These are phyloP conservation scores for Mucor saturninus DNA, from an alignment of 371 early-diverging fungal species.

Conservation along the genomic window DNA sequence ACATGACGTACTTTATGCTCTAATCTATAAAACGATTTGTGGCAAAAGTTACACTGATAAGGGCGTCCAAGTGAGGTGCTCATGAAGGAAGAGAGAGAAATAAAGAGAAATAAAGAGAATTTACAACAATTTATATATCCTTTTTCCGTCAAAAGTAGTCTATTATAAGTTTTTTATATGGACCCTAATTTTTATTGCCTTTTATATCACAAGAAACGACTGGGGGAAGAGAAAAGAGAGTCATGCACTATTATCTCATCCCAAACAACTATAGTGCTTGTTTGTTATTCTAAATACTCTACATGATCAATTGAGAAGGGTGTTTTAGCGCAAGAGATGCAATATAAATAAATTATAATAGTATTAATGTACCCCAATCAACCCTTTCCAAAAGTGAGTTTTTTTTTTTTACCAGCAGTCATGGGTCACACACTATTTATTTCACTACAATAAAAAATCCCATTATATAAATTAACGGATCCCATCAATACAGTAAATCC, in stretches of 20 bases:
- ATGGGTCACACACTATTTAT: too few relatives aligned
- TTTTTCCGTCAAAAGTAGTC: constrained; percentile 14
- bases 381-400: too few relatives aligned
- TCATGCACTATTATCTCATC: constrained; percentile 7
- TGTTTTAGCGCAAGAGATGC: neutral
- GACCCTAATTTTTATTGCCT: constrained; percentile 9
- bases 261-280: constrained; percentile 3
- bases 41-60: constrained; percentile 74
- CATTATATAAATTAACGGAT: too few relatives aligned
- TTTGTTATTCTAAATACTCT: too few relatives aligned
- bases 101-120: constrained; percentile 11
- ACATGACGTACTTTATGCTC: constrained; percentile 85
- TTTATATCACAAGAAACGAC: constrained; percentile 3
- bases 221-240: neutral
- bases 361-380: neutral
- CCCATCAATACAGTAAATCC: too few relatives aligned
- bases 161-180: constrained; percentile 28
- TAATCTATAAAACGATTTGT: constrained; percentile 74
- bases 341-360: too few relatives aligned
- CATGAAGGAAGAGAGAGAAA: constrained; percentile 5
- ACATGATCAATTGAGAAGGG: neutral
- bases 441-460: too few relatives aligned
- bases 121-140: constrained; percentile 7
- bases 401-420: too few relatives aligned
- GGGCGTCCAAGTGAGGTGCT: constrained; percentile 40